Base-by-base conservation (phyloP, 257 asterid species). In the Nicotiana sylvestris region DNA sequence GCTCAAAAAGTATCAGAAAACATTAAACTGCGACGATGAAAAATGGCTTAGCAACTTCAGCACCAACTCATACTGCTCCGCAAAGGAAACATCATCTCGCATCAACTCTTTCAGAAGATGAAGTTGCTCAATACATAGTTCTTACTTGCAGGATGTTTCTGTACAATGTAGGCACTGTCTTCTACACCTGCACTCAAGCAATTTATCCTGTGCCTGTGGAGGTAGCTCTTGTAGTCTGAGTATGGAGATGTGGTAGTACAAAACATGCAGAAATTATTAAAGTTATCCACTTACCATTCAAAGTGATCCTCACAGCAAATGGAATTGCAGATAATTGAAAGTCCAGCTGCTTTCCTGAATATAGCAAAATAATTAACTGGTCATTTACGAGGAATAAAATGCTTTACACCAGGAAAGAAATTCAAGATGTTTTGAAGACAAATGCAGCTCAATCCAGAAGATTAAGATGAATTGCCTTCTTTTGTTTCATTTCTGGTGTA, bases 221-320 rank as follows among this genome's bases (percentile, higher is more conserved):
- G 64, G 78, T 46, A 58, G 29, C 46, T 74, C 80, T 51, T 49
- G 27, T 25, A 74, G 64, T 74, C 16, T 9, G 43, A 49, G 39
- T 49, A 39, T 49, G 62, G 9, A 83, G 17, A 17, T 30, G 56
- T 33, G 79, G 27, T 49, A 3, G 25, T 46, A 32, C 61, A 46
- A 49, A 25, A 49, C 62, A 62, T 12, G 32, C 78, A 55, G 82
- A 29, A 29, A 55, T 46, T 66, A 67, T 51, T 67, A 58, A 81
- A n/a, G 81, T 30, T 65, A 39, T 25, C 18, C n/a, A 60, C 91
- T 76, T 57, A 95, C 98, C 97, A 95, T 84, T 92, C 97, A 76
- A 95, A 95, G 91, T 95, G 98, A 86, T 95, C 97, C 67, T 95
- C 98, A 9, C 98, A 95, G 88, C 96, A 91, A 61, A 95, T 92